Evolutionary conservation across 1,139 yeast genomes (phyloP), one percentile per base, ranked within the genome.

Genomic region (Magnusiomyces fungicola): DNA sequence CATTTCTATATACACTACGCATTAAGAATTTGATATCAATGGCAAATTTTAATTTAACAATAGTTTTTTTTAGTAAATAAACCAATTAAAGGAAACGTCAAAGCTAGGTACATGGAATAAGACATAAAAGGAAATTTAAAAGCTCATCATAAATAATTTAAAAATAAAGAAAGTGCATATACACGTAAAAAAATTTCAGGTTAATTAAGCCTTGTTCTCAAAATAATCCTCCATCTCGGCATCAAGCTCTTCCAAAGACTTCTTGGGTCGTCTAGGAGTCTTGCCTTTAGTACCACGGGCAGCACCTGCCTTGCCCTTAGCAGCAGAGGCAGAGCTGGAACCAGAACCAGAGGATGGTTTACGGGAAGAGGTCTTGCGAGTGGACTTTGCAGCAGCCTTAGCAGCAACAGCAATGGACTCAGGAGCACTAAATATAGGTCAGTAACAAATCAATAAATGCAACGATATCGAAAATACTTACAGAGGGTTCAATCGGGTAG

Each of bases 221-320:
- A 84, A 83, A 70, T 85, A 85, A 64, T 83, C 97, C 56, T 88
- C 83, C 96, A 89, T 89, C 72, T 89, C 96, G 67, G 88, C 95
- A 70, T 89, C 97, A 64, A 89, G 79, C 69, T 89, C 89, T 67
- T 84, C 96, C 57, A 85, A 73, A 51, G 95, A 81, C 77, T 86
- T 87, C 77, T 83, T 82, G 57, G 79, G 76, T 59, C 70, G 74
- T 65, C 68, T 54, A 57, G 58, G 61, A 60, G 69, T 68, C 56
- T 65, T 64, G 50, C 58, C 52, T 48, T 42, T 46, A 32, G 47
- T 43, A 10, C 53, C 50, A 59, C 64, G 63, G 47, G 61, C 59
- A 57, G 58, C 58, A 39, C 64, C 65, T 21, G 62, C 55, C 60
- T 61, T 51, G 16, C 52, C 51, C 41, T 59, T 64, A 53, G 64